These are phyloP conservation scores for Colletotrichum sublineola DNA, from an alignment of 2,329 filamentous ascomycete species.

Conservation along the genomic window DNA sequence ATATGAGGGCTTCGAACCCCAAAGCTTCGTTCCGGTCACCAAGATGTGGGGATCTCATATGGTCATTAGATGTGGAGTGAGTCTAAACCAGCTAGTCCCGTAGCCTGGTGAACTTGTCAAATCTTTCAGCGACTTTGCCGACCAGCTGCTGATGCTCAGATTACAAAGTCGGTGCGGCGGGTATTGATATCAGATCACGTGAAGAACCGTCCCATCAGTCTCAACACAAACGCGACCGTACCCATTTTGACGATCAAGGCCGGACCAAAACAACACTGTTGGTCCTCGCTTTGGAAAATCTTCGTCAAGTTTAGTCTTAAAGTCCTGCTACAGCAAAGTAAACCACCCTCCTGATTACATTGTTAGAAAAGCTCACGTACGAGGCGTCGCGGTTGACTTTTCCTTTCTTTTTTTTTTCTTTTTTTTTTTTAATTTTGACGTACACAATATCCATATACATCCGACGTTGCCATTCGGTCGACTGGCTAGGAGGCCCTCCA, in stretches of 20 bases:
- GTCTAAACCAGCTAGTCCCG: background rate
- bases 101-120: background rate
- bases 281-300: background rate
- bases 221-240: too few species aligned
- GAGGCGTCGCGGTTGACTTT: background rate
- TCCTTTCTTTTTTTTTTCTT: too few species aligned
- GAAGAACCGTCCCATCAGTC: background rate
- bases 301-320: background rate
- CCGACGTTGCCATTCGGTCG: background rate
- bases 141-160: background rate
- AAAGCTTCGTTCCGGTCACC: background rate
- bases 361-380: too few species aligned
- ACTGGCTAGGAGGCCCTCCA: background rate
- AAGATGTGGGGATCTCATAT: background rate
- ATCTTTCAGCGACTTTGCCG: background rate
- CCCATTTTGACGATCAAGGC: background rate
- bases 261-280: background rate
- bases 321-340: background rate
- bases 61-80: background rate
- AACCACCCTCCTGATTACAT: background rate
- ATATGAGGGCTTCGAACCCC: background rate
- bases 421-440: too few species aligned
- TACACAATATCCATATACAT: too few species aligned
- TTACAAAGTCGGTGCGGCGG: background rate
- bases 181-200: background rate